These are phyloP conservation scores for Camillea tinctor DNA, from an alignment of 2,329 filamentous ascomycete species.

Conservation along the genomic window DNA sequence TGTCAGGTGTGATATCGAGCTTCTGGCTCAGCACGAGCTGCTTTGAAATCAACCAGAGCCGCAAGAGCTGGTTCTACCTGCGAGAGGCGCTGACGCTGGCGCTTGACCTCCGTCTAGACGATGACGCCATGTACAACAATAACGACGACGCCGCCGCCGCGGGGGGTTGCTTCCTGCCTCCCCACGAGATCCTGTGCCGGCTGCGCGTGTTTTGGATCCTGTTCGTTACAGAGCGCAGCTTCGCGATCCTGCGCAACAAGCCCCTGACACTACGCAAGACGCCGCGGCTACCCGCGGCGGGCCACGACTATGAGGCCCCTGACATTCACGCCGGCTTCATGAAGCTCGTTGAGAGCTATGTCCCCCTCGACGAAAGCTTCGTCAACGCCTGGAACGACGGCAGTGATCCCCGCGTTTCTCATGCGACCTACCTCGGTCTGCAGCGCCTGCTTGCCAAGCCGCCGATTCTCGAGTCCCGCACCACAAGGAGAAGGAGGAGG, in stretches of 20 bases:
- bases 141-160: constrained; percentile 12
- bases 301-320: constrained; percentile 49
- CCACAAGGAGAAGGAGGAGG: too few species aligned
- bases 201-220: constrained; percentile 61
- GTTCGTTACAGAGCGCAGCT: constrained; percentile 61
- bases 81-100: constrained; percentile 61
- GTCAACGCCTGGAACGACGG: constrained; percentile 64
- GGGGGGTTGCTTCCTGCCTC: too few species aligned
- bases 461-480: constrained; percentile 30
- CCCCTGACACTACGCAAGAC: constrained; percentile 61
- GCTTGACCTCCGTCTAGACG: constrained; percentile 57
- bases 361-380: constrained; percentile 62
- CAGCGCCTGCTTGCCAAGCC: constrained; percentile 35
- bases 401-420: constrained; percentile 36
- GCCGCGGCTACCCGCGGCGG: constrained; percentile 52
- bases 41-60: constrained; percentile 60
- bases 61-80: constrained; percentile 62
- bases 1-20: constrained; percentile 59
- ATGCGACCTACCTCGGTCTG: constrained; percentile 35
- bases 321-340: constrained; percentile 58
- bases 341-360: constrained; percentile 59
- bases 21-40: constrained; percentile 62
- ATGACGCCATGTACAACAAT: constrained; percentile 53
- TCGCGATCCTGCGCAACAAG: constrained; percentile 62
- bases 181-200: constrained; percentile 52